These are phyloP conservation scores for Aureobasidium lini DNA, from an alignment of 2,329 filamentous ascomycete genomes.

Conservation along the genomic window DNA sequence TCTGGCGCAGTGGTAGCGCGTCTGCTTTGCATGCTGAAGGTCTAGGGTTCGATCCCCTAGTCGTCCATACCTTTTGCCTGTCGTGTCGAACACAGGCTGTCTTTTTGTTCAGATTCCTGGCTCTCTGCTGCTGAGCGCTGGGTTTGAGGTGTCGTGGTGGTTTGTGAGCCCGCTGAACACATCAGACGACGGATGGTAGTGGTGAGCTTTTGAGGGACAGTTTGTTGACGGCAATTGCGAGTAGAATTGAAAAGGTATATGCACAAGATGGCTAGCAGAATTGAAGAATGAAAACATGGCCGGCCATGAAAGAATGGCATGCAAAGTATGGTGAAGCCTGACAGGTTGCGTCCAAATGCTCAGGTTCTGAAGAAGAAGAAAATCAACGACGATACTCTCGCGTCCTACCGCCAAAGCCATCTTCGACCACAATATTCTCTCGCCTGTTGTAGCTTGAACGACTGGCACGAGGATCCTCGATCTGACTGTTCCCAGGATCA, in stretches of 20 bases:
- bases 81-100: too few relatives aligned
- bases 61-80: too few relatives aligned
- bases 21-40: too few relatives aligned
- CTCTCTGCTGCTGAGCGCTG: too few relatives aligned
- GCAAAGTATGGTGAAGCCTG: not conserved
- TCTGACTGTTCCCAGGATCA: slow-evolving; percentile 17
- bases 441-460: slow-evolving; percentile 18
- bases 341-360: not conserved
- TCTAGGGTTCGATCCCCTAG: too few relatives aligned
- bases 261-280: not conserved
- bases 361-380: not conserved
- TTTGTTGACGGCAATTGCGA: too few relatives aligned
- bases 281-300: not conserved
- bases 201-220: too few relatives aligned
- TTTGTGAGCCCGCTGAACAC: too few relatives aligned
- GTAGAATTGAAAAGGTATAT: not conserved
- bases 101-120: too few relatives aligned
- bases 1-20: too few relatives aligned
- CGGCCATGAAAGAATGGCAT: not conserved
- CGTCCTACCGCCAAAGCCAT: slow-evolving; percentile 15
- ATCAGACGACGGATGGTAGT: too few relatives aligned
- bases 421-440: slow-evolving; percentile 17
- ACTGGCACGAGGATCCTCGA: slow-evolving; percentile 20
- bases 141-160: too few relatives aligned
- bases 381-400: slow-evolving; percentile 12